Evolutionary conservation across 2,329 filamentous ascomycete species (phyloP).

Genomic region (Plectosphaerella sp.): DNA sequence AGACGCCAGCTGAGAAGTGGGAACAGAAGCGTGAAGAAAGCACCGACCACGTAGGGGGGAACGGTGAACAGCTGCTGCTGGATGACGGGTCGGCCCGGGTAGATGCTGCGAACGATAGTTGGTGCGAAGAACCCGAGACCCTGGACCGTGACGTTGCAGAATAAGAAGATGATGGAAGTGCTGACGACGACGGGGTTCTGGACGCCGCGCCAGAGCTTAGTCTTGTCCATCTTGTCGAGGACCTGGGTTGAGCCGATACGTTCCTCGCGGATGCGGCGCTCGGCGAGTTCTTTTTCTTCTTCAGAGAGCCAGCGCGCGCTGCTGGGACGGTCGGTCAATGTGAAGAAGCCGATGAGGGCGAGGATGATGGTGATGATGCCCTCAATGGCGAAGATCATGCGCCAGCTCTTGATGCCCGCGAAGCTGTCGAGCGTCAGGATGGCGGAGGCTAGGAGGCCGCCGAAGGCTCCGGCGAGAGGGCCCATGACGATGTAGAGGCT

Average conservation of each 20-base stretch:
- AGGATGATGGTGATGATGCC: conserved; percentile 2
- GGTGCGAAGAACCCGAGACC: conserved; percentile 68
- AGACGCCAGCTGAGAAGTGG: conserved; percentile 55
- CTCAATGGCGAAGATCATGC: conserved; percentile 58
- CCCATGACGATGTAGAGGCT: conserved; percentile 38
- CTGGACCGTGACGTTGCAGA: conserved; percentile 68
- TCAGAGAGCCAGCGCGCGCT: conserved; percentile 62
- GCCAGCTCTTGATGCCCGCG: conserved; percentile 52
- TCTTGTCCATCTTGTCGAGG: conserved; percentile 54
- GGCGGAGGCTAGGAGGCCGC: conserved; percentile 41
- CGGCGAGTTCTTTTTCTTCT: conserved; percentile 62
- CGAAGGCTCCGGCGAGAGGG: conserved; percentile 35
- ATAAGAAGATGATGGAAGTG: conserved; percentile 55
- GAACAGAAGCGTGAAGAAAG: conserved; percentile 55
- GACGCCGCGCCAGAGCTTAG: conserved; percentile 58
- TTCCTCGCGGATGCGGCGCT: conserved; percentile 65
- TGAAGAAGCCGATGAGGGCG: conserved; percentile 56
- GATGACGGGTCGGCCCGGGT: conserved; percentile 51
- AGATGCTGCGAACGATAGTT: conserved; percentile 67
- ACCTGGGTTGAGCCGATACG: conserved; percentile 55
- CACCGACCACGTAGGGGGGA: conserved; percentile 64
- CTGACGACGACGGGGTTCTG: conserved; percentile 51
- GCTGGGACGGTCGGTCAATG: conserved; percentile 63
- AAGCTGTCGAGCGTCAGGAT: conserved; percentile 52
- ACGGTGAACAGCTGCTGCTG: conserved; percentile 66